A percentile compares a stretch with the other conserved stretches of the same genome.
These are phyloP conservation scores for Pulveroboletus sp. DNA, from an alignment of 768 basidiomycete genomes.

Conservation along the genomic window DNA sequence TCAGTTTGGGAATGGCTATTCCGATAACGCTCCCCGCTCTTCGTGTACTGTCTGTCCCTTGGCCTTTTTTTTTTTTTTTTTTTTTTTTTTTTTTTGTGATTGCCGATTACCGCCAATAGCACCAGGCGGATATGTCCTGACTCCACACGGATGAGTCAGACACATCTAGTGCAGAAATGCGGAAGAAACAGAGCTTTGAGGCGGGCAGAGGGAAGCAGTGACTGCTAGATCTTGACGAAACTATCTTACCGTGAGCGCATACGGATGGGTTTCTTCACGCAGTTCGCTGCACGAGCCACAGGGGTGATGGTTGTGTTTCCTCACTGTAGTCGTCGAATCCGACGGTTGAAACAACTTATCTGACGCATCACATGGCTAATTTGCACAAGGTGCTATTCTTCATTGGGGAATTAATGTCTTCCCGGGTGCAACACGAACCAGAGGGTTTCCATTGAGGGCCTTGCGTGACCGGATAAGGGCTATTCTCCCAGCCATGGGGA, in stretches of 20 bases:
- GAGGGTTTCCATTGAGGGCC: too few species aligned
- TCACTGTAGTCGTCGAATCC: background rate
- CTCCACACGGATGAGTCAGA: background rate
- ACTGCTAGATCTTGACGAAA: too few species aligned
- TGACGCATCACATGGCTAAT: background rate
- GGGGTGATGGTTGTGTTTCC: background rate
- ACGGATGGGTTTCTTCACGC: too few species aligned
- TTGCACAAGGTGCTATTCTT: background rate
- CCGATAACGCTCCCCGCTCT: background rate
- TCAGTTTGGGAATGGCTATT: background rate
- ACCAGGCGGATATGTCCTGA: background rate
- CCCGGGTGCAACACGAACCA: too few species aligned
- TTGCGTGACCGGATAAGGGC: too few species aligned
- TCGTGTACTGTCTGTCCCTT: background rate
- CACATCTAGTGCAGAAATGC: background rate
- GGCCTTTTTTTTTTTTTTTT: too few species aligned
- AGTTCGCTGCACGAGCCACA: too few species aligned
- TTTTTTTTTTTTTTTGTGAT: background rate
- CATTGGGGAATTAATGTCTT: background rate
- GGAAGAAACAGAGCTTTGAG: background rate
- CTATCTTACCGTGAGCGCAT: too few species aligned
- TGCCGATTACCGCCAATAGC: background rate
- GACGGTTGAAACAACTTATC: background rate
- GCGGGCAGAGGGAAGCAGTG: too few species aligned
- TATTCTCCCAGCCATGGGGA: too few species aligned